A percentile compares a stretch with the other conserved stretches of the same genome.
Evolutionary conservation across 1,284 basidiomycete species (phyloP).

Genomic region (Phylloboletellus chloephorus): DNA sequence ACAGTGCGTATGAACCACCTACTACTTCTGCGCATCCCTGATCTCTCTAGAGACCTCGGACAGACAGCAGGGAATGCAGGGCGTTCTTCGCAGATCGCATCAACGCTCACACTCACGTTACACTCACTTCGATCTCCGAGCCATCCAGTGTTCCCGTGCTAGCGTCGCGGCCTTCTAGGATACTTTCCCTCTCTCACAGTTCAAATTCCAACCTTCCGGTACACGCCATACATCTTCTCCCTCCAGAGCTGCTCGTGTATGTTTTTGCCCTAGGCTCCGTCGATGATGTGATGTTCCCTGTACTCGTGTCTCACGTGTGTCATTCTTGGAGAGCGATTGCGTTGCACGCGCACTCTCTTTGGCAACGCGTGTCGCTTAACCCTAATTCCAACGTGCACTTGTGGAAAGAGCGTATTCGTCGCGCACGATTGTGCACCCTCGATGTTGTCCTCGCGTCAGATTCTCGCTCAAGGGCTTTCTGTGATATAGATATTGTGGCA

Average conservation of each 20-base stretch:
- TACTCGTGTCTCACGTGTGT: constrained; percentile 61
- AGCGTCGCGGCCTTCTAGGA: constrained; percentile 27
- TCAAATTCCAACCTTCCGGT: constrained; percentile 15
- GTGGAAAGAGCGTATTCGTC: constrained; percentile 55
- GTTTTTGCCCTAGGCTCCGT: constrained; percentile 57
- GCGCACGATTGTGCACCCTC: constrained; percentile 53
- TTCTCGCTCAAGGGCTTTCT: constrained; percentile 23
- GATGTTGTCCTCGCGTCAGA: constrained; percentile 45
- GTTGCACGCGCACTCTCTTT: constrained; percentile 53
- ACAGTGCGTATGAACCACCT: constrained; percentile 20
- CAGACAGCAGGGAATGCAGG: constrained; percentile 21
- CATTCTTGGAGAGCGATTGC: constrained; percentile 53
- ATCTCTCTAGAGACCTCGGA: constrained; percentile 14
- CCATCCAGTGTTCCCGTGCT: constrained; percentile 4
- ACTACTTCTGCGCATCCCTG: constrained; percentile 1
- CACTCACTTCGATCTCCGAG: constrained; percentile 11
- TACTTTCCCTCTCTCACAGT: constrained; percentile 24
- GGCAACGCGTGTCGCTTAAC: constrained; percentile 51
- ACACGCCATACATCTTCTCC: constrained; percentile 51
- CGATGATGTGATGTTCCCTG: constrained; percentile 49
- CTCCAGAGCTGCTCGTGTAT: constrained; percentile 54
- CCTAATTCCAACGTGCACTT: constrained; percentile 39
- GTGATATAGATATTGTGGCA: constrained; percentile 48
- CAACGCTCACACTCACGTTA: constrained; percentile 13
- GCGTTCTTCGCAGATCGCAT: constrained; percentile 23